A percentile compares a stretch with the other conserved stretches of the same genome.
These are phyloP conservation scores for Anisodus tanguticus DNA, from an alignment of 257 asterid genomes.

Conservation along the genomic window DNA sequence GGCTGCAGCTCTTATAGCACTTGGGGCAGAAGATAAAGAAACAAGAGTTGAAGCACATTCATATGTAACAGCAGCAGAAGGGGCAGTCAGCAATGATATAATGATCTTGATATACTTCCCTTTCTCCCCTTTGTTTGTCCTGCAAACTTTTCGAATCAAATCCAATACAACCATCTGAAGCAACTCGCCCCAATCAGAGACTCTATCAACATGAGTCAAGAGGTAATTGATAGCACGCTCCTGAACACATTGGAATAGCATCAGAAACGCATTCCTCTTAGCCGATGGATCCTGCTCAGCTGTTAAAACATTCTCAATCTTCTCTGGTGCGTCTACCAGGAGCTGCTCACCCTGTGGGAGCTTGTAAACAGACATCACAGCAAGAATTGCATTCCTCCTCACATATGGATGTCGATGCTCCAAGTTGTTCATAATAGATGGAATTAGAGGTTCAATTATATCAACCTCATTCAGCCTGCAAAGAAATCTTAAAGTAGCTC, in stretches of 20 bases:
- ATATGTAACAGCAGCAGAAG: slow-evolving; percentile 90
- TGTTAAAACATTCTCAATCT: slow-evolving; percentile 77
- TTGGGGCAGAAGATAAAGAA: slow-evolving; percentile 91
- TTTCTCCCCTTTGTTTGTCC: slow-evolving; percentile 84
- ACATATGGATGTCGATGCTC: slow-evolving; percentile 86
- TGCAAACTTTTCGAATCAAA: slow-evolving; percentile 84
- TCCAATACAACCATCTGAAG: slow-evolving; percentile 96
- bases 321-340: slow-evolving; percentile 92
- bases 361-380: slow-evolving; percentile 82
- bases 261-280: slow-evolving; percentile 92
- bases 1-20: slow-evolving; percentile 92
- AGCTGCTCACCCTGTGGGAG: slow-evolving; percentile 94
- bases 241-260: slow-evolving; percentile 91
- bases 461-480: slow-evolving; percentile 89
- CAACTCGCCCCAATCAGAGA: slow-evolving; percentile 84
- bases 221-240: slow-evolving; percentile 88
- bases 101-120: slow-evolving; percentile 90
- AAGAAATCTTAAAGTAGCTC: slow-evolving; percentile 87
- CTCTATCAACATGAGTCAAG: slow-evolving; percentile 72
- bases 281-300: slow-evolving; percentile 87
- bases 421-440: slow-evolving; percentile 78
- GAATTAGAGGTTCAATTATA: slow-evolving; percentile 84
- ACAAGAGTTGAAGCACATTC: slow-evolving; percentile 97
- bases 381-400: slow-evolving; percentile 85
- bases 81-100: slow-evolving; percentile 71